phyloP scores from a whole-genome alignment of 306 rosid species.

The Rosa lucieae region DNA sequence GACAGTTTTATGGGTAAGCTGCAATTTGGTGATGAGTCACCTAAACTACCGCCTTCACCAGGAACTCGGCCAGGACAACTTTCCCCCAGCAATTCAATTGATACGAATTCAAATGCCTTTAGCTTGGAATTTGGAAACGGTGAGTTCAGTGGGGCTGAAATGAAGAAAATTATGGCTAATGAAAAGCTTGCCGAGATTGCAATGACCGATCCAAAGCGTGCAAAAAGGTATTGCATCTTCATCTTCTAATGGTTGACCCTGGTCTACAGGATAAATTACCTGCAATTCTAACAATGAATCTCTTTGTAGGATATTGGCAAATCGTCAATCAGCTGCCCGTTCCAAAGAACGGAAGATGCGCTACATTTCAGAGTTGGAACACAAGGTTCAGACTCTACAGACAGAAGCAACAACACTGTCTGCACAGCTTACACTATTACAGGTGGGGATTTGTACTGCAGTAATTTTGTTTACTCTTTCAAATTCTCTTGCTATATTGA shows the following conservation, averaged over 20 bases:
- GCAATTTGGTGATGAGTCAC: constrained; percentile 69
- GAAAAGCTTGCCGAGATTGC: constrained; percentile 96
- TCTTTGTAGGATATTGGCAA: constrained; percentile 72
- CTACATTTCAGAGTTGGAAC: constrained; percentile 89
- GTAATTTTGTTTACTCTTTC: not conserved
- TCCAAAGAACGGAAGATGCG: constrained; percentile 94
- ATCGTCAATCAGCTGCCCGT: constrained; percentile 94
- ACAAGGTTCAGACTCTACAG: constrained; percentile 91
- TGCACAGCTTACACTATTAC: constrained; percentile 83
- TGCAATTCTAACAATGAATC: not conserved
- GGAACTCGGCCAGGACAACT: constrained; percentile 53
- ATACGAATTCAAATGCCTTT: constrained; percentile 59
- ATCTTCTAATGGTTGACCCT: not conserved
- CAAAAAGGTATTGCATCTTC: constrained; percentile 59
- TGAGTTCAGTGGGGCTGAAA: constrained; percentile 88
- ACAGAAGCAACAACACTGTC: constrained; percentile 94
- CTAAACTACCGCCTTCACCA: constrained; percentile 67
- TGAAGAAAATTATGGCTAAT: constrained; percentile 96
- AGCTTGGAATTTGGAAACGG: constrained; percentile 96
- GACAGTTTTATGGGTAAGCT: constrained; percentile 88
- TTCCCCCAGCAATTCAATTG: constrained; percentile 53
- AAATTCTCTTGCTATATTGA: constrained; percentile 7
- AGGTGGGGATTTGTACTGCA: constrained; percentile 48
- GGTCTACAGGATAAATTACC: not conserved
- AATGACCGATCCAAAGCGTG: constrained; percentile 88